Base-by-base conservation (phyloP, 1,284 basidiomycete genomes). In the Sanghuangporus baumii region DNA sequence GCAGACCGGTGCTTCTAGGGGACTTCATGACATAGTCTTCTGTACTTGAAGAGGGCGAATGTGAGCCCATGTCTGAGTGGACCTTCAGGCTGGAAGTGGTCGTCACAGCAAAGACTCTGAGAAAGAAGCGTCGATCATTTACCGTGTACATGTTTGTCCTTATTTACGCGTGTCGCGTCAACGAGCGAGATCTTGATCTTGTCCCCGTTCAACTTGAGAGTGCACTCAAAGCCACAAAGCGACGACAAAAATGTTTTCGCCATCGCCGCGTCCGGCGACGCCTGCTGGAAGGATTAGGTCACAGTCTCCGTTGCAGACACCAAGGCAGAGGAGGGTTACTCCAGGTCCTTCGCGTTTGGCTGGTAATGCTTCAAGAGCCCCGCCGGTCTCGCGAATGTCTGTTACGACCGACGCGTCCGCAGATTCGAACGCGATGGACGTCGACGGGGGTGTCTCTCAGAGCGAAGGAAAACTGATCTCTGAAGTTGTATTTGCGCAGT, bases 401-500 rank as follows among this genome's bases (percentile, higher is more conserved):
- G 55, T 65, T n/a, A 50, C 20, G 14, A 62, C 55, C 50, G 64
- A 65, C 43, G 60, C 43, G 38, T 62, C 64, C 5, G 59, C 59
- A 34, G 52, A 14, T 6, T 20, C 47, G 34, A 64, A 55, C 23
- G 59, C 57, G 36, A 65, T 65, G 64, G 56, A 60, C 9, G 56
- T 65, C 18, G 64, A 65, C 16, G 64, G 8, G 26, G 57, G 38
- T n/a, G 23, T 23, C 3, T 9, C 20, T 16, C 46, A 41, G 2
- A 18, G 38, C 57, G 69, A 73, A 43, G 68, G 73, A 52, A 77
- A 76, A 71, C 64, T 71, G 38, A 68, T 72, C 64, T 69, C 76
- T 56, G 86, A 88, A 60, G 75, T 76, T 1, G 67, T 86, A 43
- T 89, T 87, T 72, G 87, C 89, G 55, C 87, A 86, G 71, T 89